These are phyloP conservation scores for Epichloe baconii DNA, from an alignment of 2,329 filamentous ascomycete genomes.

Conservation along the genomic window DNA sequence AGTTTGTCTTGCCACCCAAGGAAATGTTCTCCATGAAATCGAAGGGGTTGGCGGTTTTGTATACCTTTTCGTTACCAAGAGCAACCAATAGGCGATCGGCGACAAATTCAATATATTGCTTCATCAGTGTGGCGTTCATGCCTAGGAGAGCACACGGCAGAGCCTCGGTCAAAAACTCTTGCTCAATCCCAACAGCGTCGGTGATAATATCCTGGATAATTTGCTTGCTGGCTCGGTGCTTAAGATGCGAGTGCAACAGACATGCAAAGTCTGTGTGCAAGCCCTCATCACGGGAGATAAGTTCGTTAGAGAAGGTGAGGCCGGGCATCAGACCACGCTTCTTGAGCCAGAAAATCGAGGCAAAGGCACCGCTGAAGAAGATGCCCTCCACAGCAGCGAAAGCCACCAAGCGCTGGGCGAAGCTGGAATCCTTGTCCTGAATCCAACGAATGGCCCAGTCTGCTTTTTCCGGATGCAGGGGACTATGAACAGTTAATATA, in stretches of 20 bases:
- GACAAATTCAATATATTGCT: slow-evolving; percentile 99
- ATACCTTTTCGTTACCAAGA: slow-evolving; percentile 88
- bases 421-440: slow-evolving; percentile 81
- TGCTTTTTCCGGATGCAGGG: slow-evolving; percentile 95
- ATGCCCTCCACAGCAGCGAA: slow-evolving; percentile 98
- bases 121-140: slow-evolving; percentile 97
- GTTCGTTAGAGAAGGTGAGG: slow-evolving; percentile 97
- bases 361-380: slow-evolving; percentile 98
- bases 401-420: slow-evolving; percentile 87
- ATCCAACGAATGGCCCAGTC: slow-evolving; percentile 98
- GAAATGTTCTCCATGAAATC: slow-evolving; percentile 99
- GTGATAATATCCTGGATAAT: slow-evolving; percentile 79
- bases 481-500: slow-evolving; percentile 35
- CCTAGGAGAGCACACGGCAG: slow-evolving; percentile 85
- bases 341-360: slow-evolving; percentile 99
- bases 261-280: slow-evolving; percentile 99
- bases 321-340: slow-evolving; percentile 99
- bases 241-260: slow-evolving; percentile 92
- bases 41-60: slow-evolving; percentile 89
- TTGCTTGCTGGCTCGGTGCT: slow-evolving; percentile 75
- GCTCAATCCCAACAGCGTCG: slow-evolving; percentile 87
- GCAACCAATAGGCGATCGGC: slow-evolving; percentile 88
- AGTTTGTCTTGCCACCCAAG: slow-evolving; percentile 98
- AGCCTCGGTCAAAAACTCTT: slow-evolving; percentile 95
- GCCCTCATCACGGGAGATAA: slow-evolving; percentile 98